phyloP scores from a whole-genome alignment of 441 rosid genomes.

The Cnidoscolus chayamansa region DNA sequence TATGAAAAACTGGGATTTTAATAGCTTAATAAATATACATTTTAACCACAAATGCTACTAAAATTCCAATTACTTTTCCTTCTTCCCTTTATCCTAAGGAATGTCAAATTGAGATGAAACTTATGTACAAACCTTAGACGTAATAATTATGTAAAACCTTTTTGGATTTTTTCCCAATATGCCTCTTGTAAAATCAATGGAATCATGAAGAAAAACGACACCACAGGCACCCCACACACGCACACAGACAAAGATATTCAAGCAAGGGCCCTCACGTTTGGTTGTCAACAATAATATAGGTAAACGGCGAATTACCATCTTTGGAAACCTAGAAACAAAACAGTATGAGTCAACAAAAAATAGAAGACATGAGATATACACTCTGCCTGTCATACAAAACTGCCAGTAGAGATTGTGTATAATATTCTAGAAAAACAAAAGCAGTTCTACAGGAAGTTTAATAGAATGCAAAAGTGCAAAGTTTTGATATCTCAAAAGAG shows the following conservation, averaged over 20 bases:
- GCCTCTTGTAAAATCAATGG: background rate
- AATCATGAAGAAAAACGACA: conserved; percentile 1
- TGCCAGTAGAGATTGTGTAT: conserved; percentile 5
- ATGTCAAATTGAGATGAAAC: background rate
- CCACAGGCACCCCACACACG: background rate
- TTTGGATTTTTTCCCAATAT: background rate
- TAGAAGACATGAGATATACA: background rate
- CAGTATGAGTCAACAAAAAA: conserved; percentile 7
- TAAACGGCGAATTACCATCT: conserved; percentile 82
- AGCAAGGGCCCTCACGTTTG: conserved; percentile 52
- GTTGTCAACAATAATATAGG: conserved; percentile 71
- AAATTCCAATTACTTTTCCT: background rate
- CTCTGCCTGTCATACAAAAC: conserved; percentile 7
- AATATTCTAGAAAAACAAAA: background rate
- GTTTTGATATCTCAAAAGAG: background rate
- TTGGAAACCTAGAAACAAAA: conserved; percentile 53
- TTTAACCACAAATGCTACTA: background rate
- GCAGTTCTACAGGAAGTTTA: background rate
- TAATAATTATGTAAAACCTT: background rate
- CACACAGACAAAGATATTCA: background rate
- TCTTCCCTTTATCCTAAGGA: background rate
- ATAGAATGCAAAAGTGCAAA: background rate
- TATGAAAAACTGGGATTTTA: background rate
- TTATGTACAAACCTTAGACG: background rate
- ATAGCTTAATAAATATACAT: background rate